Evolutionary conservation across 129 eudicot genomes (phyloP).

Genomic region (Tagetes patula): DNA sequence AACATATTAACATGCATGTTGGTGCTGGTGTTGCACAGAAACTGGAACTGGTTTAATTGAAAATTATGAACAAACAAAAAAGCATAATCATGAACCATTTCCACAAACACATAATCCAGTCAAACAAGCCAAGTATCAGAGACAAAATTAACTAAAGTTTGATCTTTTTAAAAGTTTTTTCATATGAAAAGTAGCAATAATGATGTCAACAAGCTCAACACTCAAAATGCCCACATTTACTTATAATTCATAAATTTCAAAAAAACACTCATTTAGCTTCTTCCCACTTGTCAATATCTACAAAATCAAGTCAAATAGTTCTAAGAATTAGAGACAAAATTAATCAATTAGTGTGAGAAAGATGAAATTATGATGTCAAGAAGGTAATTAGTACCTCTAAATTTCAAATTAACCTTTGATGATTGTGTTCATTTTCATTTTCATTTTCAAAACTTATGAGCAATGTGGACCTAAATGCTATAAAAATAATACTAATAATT

Average conservation of each 20-base stretch:
- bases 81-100: conserved; percentile 41
- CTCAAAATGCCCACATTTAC: conserved; percentile 29
- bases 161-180: conserved; percentile 22
- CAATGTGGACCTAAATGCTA: conserved; percentile 18
- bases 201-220: conserved; percentile 31
- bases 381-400: conserved; percentile 14
- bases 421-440: conserved; percentile 26
- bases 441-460: conserved; percentile 10
- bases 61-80: conserved; percentile 19
- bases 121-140: conserved; percentile 40
- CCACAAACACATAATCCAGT: conserved; percentile 30
- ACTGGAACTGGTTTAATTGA: conserved; percentile 8
- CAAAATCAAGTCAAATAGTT: conserved; percentile 25
- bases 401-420: conserved; percentile 42
- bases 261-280: conserved; percentile 43
- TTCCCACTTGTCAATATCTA: conserved; percentile 26
- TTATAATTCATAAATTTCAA: conserved; percentile 36
- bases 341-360: not conserved
- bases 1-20: too few species aligned
- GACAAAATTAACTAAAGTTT: conserved; percentile 34
- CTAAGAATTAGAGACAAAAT: conserved; percentile 26
- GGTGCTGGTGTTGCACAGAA: not conserved
- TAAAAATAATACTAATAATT: not conserved
- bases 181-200: conserved; percentile 35
- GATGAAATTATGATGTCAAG: conserved; percentile 37